Evolutionary conservation across 1,284 basidiomycete genomes (phyloP).

Genomic region (Ustilago esculenta): DNA sequence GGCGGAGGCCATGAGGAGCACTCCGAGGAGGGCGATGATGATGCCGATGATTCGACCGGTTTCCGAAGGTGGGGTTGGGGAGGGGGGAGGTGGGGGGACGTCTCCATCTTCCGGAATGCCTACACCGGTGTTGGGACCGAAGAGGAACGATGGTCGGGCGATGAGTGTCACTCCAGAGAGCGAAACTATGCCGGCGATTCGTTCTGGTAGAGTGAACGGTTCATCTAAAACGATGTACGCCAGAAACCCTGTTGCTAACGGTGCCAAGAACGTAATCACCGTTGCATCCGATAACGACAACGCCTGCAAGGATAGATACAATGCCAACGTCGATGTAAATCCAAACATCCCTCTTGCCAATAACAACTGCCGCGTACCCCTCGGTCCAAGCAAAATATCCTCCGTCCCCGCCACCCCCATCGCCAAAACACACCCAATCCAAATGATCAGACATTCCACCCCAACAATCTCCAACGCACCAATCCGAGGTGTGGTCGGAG

Average conservation of each 20-base stretch:
- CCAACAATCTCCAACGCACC: conserved; percentile 69
- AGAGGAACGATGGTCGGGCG: conserved; percentile 48
- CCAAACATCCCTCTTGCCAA: conserved; percentile 75
- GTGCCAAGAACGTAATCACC: conserved; percentile 79
- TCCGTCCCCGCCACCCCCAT: conserved; percentile 70
- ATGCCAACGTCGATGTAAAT: conserved; percentile 71
- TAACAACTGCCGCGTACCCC: conserved; percentile 74
- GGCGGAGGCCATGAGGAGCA: conserved; percentile 74
- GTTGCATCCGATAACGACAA: conserved; percentile 79
- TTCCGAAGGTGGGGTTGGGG: conserved; percentile 16
- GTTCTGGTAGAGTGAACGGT: conserved; percentile 73
- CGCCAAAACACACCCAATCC: conserved; percentile 61
- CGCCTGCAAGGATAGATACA: conserved; percentile 77
- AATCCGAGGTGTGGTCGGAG: conserved; percentile 24
- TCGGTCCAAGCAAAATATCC: conserved; percentile 76
- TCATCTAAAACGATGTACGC: conserved; percentile 78
- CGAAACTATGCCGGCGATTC: conserved; percentile 74
- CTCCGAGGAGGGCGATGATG: conserved; percentile 73
- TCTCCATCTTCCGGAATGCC: conserved; percentile 40
- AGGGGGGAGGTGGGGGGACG: conserved; percentile 13
- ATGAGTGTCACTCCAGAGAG: conserved; percentile 75
- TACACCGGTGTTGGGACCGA: conserved; percentile 20
- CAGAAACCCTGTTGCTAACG: conserved; percentile 75
- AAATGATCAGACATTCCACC: conserved; percentile 71
- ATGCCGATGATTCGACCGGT: conserved; percentile 28